Evolutionary conservation across 805 yeast genomes (phyloP).

Genomic region (Starmerella riodocensis): DNA sequence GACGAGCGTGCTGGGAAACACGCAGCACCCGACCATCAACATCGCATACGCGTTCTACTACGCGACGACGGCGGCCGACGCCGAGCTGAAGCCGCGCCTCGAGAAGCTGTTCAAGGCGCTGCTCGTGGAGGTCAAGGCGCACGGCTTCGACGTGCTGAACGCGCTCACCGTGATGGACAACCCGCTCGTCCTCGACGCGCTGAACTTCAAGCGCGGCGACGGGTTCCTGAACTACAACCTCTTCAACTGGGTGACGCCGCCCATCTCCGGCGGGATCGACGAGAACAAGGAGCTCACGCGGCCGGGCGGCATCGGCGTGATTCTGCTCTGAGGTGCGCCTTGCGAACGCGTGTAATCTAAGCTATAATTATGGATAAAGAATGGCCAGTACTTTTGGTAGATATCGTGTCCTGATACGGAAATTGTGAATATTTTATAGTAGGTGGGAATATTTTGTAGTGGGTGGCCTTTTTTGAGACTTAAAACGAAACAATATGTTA

Average conservation of each 20-base stretch:
- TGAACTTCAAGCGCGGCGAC: conserved; percentile 88
- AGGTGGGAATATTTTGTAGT: too few relatives aligned
- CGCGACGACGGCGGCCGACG: conserved; percentile 52
- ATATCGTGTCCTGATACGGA: too few relatives aligned
- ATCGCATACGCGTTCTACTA: conserved; percentile 86
- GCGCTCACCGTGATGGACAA: conserved; percentile 88
- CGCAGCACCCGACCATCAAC: conserved; percentile 52
- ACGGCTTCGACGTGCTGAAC: conserved; percentile 79
- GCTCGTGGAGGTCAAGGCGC: conserved; percentile 53
- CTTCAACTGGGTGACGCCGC: conserved; percentile 77
- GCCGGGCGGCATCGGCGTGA: conserved; percentile 79
- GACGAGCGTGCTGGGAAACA: conserved; percentile 58
- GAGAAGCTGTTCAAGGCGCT: conserved; percentile 55
- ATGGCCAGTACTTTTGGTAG: too few relatives aligned
- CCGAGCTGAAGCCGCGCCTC: conserved; percentile 45
- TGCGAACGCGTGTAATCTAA: too few relatives aligned
- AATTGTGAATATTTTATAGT: too few relatives aligned
- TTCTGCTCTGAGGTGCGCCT: conserved; percentile 54
- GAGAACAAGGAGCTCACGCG: conserved; percentile 39
- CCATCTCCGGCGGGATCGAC: conserved; percentile 68
- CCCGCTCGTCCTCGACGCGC: conserved; percentile 61
- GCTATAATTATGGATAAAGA: too few relatives aligned
- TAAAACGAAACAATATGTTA: too few relatives aligned
- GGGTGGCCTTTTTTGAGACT: too few relatives aligned
- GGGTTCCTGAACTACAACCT: conserved; percentile 82